Percentiles rank a stretch among this genome's conserved stretches.
Conservation (phyloP, 768 basidiomycete genomes). For the Clathrus columnatus region DNA sequence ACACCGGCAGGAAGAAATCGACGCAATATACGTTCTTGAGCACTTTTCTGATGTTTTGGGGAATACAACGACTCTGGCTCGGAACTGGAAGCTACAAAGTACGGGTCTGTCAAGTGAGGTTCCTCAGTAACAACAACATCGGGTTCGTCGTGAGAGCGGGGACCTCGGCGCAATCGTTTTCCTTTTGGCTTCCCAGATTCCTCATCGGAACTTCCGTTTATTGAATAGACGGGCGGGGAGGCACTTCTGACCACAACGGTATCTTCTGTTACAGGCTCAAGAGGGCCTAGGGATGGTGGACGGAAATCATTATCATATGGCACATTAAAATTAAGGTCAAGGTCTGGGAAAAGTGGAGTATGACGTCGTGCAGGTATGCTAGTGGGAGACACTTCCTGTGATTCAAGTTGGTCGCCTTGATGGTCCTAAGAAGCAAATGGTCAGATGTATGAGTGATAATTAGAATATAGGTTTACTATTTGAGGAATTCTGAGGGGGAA, state of each 20-base stretch:
- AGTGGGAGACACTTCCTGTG: background rate
- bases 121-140: background rate
- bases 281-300: background rate
- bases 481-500: background rate
- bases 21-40: conserved; percentile 23
- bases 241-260: background rate
- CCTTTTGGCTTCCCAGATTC: background rate
- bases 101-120: background rate
- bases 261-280: background rate
- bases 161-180: background rate
- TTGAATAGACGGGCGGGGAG: background rate
- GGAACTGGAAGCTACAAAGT: background rate
- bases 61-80: background rate
- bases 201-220: background rate
- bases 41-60: background rate
- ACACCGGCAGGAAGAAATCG: conserved; percentile 51
- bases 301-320: background rate
- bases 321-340: background rate
- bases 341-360: background rate
- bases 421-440: background rate
- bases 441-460: background rate
- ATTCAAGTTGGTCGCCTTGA: background rate
- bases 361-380: background rate
- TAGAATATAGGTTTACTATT: background rate
- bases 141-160: background rate